Percentiles rank a stretch among this genome's conserved stretches.
Conservation (phyloP, 2,329 filamentous ascomycete species). For the Diaporthe sp. region DNA sequence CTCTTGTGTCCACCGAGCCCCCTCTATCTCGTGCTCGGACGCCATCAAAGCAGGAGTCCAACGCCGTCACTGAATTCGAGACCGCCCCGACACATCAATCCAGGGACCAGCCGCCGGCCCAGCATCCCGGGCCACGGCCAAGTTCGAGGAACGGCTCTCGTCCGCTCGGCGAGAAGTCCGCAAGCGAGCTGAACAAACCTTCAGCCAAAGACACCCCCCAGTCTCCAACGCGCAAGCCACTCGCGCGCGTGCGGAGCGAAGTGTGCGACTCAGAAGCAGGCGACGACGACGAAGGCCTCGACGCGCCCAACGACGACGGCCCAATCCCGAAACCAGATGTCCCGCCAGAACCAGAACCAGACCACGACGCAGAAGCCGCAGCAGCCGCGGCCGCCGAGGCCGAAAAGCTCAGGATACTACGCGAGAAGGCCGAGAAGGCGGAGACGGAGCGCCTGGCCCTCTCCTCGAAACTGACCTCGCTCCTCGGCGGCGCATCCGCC, state of each 20-base stretch:
- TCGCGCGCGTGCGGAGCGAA: conserved; percentile 50
- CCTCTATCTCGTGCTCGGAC: not conserved
- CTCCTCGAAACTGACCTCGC: conserved; percentile 53
- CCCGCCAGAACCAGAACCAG: not conserved
- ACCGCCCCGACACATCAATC: conserved; percentile 47
- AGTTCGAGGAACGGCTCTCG: conserved; percentile 42
- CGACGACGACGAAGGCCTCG: conserved; percentile 36
- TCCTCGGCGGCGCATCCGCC: conserved; percentile 47
- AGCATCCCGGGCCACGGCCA: conserved; percentile 35
- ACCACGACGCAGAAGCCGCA: not conserved
- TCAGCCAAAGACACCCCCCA: conserved; percentile 45
- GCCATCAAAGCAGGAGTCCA: conserved; percentile 30
- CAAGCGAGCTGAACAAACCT: conserved; percentile 54
- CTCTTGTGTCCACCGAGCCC: conserved; percentile 27
- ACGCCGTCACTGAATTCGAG: conserved; percentile 39
- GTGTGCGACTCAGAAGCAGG: conserved; percentile 50
- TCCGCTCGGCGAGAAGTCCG: conserved; percentile 54
- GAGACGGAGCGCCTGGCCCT: conserved; percentile 53
- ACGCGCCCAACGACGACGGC: conserved; percentile 29
- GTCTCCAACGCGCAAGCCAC: conserved; percentile 32
- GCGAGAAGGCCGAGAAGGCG: conserved; percentile 34
- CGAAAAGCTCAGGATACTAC: conserved; percentile 29
- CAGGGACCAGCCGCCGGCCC: not conserved
- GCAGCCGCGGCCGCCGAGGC: conserved; percentile 22
- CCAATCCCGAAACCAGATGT: not conserved